These are phyloP conservation scores for Termitomyces sp. DNA, from an alignment of 768 basidiomycete species.

Conservation along the genomic window DNA sequence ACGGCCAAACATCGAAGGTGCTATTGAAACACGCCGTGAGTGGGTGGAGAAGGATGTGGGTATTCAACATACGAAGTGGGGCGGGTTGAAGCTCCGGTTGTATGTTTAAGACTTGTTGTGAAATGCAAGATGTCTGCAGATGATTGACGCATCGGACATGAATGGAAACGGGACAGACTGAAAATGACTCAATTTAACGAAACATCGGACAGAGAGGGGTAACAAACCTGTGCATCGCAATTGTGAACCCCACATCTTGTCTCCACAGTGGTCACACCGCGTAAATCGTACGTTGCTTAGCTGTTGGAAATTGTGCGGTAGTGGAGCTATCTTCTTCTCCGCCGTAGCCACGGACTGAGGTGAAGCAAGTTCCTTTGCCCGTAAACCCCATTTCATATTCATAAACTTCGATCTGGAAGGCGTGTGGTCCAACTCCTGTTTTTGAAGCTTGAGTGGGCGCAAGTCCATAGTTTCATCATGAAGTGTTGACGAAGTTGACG, in stretches of 20 bases:
- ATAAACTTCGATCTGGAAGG: slow-evolving; percentile 55
- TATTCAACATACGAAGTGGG: slow-evolving; percentile 31
- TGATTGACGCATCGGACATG: slow-evolving; percentile 82
- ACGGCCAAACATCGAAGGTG: slow-evolving; percentile 90
- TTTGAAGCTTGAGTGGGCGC: slow-evolving; percentile 32
- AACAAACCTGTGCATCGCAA: slow-evolving; percentile 79
- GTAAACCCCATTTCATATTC: slow-evolving; percentile 68
- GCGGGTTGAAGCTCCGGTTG: slow-evolving; percentile 29
- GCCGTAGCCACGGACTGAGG: slow-evolving; percentile 19
- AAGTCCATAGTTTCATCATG: slow-evolving; percentile 44
- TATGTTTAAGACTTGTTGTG: slow-evolving; percentile 27
- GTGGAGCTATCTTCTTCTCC: slow-evolving; percentile 31
- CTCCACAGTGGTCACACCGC: slow-evolving; percentile 92
- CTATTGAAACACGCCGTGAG: slow-evolving; percentile 31
- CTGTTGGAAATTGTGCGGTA: slow-evolving; percentile 86
- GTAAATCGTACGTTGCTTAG: slow-evolving; percentile 84
- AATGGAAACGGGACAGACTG: slow-evolving; percentile 81
- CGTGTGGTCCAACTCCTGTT: slow-evolving; percentile 42
- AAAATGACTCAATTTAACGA: background rate
- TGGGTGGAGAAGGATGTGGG: background rate
- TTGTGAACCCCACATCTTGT: slow-evolving; percentile 99
- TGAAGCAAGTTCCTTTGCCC: slow-evolving; percentile 39
- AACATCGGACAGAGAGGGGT: background rate
- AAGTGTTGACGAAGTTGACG: slow-evolving; percentile 42
- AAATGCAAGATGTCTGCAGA: slow-evolving; percentile 61